These are phyloP conservation scores for Salix viminalis DNA, from an alignment of 345 rosid genomes.

Conservation along the genomic window DNA sequence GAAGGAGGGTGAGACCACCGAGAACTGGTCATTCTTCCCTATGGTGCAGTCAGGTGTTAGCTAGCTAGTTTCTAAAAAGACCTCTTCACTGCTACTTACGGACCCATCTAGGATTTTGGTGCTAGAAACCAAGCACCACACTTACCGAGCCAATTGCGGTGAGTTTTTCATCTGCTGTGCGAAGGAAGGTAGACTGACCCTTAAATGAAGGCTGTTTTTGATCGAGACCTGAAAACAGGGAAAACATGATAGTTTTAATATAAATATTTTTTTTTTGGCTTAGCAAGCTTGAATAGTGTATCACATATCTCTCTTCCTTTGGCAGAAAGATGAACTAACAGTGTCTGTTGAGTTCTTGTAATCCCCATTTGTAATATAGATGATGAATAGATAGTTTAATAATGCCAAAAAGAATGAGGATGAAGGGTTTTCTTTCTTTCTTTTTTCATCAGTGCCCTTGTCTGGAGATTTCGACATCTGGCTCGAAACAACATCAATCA, in stretches of 20 bases:
- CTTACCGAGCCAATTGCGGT: background rate
- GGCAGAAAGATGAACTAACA: conserved; percentile 14
- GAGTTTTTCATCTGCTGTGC: conserved; percentile 10
- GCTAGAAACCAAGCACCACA: conserved; percentile 4
- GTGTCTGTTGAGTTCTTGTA: conserved; percentile 9
- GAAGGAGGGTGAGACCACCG: conserved; percentile 34
- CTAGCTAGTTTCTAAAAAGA: conserved; percentile 27
- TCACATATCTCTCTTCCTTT: background rate
- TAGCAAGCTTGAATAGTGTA: conserved; percentile 18
- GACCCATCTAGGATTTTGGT: conserved; percentile 10
- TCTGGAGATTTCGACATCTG: background rate
- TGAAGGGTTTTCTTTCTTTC: too few relatives aligned
- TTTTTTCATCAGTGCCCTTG: background rate
- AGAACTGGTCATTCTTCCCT: conserved; percentile 85
- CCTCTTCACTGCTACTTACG: background rate
- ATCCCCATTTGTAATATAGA: conserved; percentile 23
- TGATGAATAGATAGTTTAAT: conserved; percentile 8
- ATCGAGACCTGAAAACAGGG: conserved; percentile 30
- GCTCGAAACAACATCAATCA: too few relatives aligned
- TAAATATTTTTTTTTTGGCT: background rate
- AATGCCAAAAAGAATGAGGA: too few relatives aligned
- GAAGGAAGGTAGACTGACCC: conserved; percentile 5
- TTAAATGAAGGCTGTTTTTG: conserved; percentile 43
- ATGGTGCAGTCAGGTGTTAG: conserved; percentile 61
- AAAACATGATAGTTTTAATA: conserved; percentile 7